Conservation (phyloP, 1,284 basidiomycete genomes). For the Somion occarium region DNA sequence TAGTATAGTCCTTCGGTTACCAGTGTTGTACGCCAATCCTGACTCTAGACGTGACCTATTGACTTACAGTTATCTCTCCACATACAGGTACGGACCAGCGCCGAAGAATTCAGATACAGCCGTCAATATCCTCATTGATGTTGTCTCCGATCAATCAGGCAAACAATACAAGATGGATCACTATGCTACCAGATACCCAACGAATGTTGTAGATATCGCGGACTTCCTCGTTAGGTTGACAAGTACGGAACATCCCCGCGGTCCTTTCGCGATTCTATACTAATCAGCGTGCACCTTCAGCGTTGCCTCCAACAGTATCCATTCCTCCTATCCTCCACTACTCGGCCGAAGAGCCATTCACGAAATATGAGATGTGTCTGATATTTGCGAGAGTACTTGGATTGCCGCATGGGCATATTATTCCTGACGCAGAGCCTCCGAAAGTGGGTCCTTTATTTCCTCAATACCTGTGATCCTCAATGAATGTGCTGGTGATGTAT, state of each 20-base stretch:
- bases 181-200: slow-evolving; percentile 78
- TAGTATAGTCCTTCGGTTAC: slow-evolving; percentile 68
- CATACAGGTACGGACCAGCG: slow-evolving; percentile 74
- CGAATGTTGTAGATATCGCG: slow-evolving; percentile 74
- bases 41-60: background rate
- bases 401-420: slow-evolving; percentile 61
- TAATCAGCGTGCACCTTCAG: slow-evolving; percentile 13
- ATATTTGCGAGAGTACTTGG: slow-evolving; percentile 66
- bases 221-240: slow-evolving; percentile 66
- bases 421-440: slow-evolving; percentile 62
- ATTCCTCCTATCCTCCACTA: slow-evolving; percentile 74
- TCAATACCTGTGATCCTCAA: background rate
- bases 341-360: slow-evolving; percentile 69
- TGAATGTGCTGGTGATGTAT: background rate
- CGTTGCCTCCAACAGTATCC: slow-evolving; percentile 20
- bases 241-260: slow-evolving; percentile 16
- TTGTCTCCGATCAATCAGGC: slow-evolving; percentile 73
- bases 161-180: slow-evolving; percentile 86
- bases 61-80: background rate
- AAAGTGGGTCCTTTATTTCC: slow-evolving; percentile 24
- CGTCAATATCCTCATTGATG: slow-evolving; percentile 74
- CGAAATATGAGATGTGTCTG: slow-evolving; percentile 83
- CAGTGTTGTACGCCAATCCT: slow-evolving; percentile 58
- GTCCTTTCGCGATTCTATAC: background rate
- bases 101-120: slow-evolving; percentile 74